These are phyloP conservation scores for Porphyra umbilicalis DNA, from an alignment of 31 red algal species.

Conservation along the genomic window DNA sequence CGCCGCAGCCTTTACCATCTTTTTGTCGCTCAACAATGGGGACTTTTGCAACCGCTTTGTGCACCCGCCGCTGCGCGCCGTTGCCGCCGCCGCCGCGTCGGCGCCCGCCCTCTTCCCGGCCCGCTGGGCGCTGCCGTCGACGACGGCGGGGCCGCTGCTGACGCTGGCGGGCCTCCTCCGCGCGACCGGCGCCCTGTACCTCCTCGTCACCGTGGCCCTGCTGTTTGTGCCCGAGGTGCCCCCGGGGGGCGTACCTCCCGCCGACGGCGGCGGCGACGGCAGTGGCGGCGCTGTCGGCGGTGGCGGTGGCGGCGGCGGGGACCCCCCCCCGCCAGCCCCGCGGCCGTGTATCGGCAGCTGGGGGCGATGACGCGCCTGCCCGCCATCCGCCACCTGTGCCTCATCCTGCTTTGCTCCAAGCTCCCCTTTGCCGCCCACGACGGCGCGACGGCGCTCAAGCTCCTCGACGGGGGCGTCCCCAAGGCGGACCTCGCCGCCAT, in stretches of 20 bases:
- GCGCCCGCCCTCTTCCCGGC: background rate
- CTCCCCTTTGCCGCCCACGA: constrained; percentile 82
- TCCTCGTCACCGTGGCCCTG: constrained; percentile 49
- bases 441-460: constrained; percentile 59
- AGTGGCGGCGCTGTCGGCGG: background rate
- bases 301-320: background rate
- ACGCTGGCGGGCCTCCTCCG: constrained; percentile 27
- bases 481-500: constrained; percentile 78
- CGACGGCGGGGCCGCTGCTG: constrained; percentile 16
- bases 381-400: constrained; percentile 40
- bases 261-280: background rate
- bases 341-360: constrained; percentile 24
- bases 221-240: constrained; percentile 44
- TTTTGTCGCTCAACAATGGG: constrained; percentile 63
- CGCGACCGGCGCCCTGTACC: constrained; percentile 35
- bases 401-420: constrained; percentile 53
- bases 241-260: background rate
- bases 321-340: background rate
- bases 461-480: constrained; percentile 74
- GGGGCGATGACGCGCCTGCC: constrained; percentile 22
- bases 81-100: background rate
- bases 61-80: constrained; percentile 11
- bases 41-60: constrained; percentile 64
- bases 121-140: background rate
- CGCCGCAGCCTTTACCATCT: constrained; percentile 57